Evolutionary conservation across 345 rosid genomes (phyloP), one percentile per base, ranked within the genome.

Genomic region (Bruguiera gymnorhiza): DNA sequence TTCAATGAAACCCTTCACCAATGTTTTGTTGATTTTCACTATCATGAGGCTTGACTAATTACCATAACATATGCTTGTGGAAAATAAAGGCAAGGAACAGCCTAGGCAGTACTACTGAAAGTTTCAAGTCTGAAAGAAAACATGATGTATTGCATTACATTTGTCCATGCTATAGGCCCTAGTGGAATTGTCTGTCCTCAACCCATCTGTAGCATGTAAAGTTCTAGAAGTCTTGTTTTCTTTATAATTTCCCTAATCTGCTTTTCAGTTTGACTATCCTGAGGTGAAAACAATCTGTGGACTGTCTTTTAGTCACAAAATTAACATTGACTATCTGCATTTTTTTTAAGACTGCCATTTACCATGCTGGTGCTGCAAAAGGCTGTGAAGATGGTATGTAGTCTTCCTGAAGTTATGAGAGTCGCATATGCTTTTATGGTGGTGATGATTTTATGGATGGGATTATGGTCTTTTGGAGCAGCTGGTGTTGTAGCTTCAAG

Each of bases 401-500:
- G 88, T 29, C 96, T 95, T 82, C 99, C 96, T 71, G 91, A 88
- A 79, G 97, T 87, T 48, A 84, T 71, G 67, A 73, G 93, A 81
- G 84, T 95, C 60, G 93, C 97, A 0, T 86, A 83, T 84, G 84
- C 84, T 56, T 92, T 95, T 80, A 92, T 89, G 79, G 62, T 85
- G 21, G 76, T 88, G 37, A 84, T 91, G 90, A 91, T 91, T 81
- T 72, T 87, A 63, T 91, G 98, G 98, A 91, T 91, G 95, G 86
- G 72, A 68, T 69, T 94, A 65, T 91, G 97, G 97, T 89, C 97
- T 68, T 89, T 91, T 67, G 95, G 98, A 65, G 95, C 86, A 52
- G 85, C 97, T 70, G 97, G 97, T 76, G 96, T 92, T 68, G 89
- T 95, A 74, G 97, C 97, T 30, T 95, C 93, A 37, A 83, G 84